Evolutionary conservation across 148 eudicot species (phyloP).

Genomic region (Rhododendron vialii): DNA sequence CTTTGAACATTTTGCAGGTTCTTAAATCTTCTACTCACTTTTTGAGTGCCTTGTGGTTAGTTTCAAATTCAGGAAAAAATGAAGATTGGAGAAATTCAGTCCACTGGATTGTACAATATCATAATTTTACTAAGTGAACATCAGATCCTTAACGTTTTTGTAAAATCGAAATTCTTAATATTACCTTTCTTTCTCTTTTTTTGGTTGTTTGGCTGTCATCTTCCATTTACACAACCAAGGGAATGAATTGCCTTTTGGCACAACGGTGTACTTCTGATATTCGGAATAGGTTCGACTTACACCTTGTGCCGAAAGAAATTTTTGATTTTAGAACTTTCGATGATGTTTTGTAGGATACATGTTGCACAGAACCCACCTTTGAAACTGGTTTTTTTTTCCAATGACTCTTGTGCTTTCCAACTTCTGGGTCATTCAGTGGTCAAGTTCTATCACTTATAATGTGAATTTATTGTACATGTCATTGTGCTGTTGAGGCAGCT

Average conservation of each 20-base stretch:
- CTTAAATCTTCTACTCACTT: not conserved
- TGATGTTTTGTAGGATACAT: not conserved
- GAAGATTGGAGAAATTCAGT: not conserved
- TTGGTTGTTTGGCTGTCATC: not conserved
- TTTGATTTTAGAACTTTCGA: not conserved
- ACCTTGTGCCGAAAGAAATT: not conserved
- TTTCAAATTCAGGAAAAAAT: not conserved
- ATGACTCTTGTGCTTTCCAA: not conserved
- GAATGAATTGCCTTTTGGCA: not conserved
- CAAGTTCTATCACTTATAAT: not conserved
- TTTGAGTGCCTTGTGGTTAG: not conserved
- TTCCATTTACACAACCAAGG: not conserved
- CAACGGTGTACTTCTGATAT: not conserved
- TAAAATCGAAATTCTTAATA: too few species aligned
- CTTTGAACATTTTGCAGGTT: slow-evolving; percentile 92
- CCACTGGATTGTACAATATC: not conserved
- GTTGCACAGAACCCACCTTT: not conserved
- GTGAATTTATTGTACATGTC: not conserved
- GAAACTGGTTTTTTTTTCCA: not conserved
- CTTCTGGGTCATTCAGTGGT: not conserved
- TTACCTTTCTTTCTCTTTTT: too few species aligned
- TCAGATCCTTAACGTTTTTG: not conserved
- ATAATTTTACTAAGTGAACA: not conserved
- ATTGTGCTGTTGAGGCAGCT: not conserved
- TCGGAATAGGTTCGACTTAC: not conserved